These are phyloP conservation scores for Tolypocladium paradoxum DNA, from an alignment of 2,329 filamentous ascomycete genomes.

Conservation along the genomic window DNA sequence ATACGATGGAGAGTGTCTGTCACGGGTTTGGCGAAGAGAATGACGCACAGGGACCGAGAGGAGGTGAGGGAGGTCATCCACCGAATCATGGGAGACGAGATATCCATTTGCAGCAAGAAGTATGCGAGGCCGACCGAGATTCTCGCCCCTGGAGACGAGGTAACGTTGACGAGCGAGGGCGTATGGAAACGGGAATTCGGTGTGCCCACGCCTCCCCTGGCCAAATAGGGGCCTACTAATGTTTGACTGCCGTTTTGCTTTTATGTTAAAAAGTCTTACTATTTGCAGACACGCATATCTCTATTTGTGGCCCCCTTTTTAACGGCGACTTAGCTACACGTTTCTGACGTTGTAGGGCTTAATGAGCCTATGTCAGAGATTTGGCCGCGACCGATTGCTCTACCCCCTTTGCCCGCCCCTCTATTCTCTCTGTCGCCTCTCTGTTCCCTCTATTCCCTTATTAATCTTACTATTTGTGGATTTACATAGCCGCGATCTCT, in stretches of 20 bases:
- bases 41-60: slow-evolving; percentile 34
- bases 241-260: neutral
- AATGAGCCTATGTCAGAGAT: too few species aligned
- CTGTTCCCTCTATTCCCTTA: too few species aligned
- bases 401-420: too few species aligned
- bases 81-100: neutral
- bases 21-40: slow-evolving; percentile 37
- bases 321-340: too few species aligned
- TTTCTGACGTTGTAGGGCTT: too few species aligned
- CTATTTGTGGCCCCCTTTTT: too few species aligned
- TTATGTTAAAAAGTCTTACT: too few species aligned
- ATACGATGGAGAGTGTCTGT: slow-evolving; percentile 47
- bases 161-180: slow-evolving; percentile 29
- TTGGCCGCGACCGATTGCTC: too few species aligned
- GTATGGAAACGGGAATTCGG: slow-evolving; percentile 11
- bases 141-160: slow-evolving; percentile 31
- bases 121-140: slow-evolving; percentile 23
- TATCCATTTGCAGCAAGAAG: slow-evolving; percentile 7
- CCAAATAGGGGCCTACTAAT: neutral
- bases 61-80: slow-evolving; percentile 30
- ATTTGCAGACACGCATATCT: too few species aligned
- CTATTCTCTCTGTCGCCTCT: too few species aligned
- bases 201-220: neutral
- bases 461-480: too few species aligned
- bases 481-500: too few species aligned